phyloP scores from a whole-genome alignment of 2,329 filamentous ascomycete species.

The Colletotrichum higginsianum region DNA sequence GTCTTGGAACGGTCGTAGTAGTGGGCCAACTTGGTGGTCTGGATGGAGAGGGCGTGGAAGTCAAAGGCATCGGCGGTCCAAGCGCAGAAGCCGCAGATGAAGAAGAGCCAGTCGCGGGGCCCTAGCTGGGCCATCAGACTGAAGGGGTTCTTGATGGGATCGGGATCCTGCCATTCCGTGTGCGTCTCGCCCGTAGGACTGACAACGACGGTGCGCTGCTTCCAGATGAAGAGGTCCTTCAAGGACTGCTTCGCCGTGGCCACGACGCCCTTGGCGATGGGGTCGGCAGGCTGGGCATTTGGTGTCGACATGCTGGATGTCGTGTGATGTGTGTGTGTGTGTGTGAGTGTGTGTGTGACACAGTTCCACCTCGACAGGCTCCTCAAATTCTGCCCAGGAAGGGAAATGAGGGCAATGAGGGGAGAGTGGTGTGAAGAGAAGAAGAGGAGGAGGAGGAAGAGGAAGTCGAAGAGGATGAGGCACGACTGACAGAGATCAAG shows the following conservation, averaged over 20 bases:
- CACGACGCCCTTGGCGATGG: slow-evolving; percentile 75
- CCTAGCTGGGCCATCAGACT: slow-evolving; percentile 76
- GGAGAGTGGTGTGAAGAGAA: not conserved
- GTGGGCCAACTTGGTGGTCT: slow-evolving; percentile 77
- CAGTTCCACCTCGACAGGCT: not conserved
- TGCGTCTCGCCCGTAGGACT: slow-evolving; percentile 76
- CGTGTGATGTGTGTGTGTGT: not conserved
- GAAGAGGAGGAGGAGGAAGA: not conserved
- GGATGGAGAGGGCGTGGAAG: slow-evolving; percentile 85
- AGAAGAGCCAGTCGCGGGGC: slow-evolving; percentile 80
- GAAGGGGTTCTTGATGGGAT: slow-evolving; percentile 79
- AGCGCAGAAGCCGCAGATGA: slow-evolving; percentile 80
- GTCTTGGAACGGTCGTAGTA: slow-evolving; percentile 70
- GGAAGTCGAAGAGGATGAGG: not conserved
- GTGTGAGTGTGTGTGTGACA: not conserved
- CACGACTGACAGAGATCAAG: slow-evolving; percentile 22
- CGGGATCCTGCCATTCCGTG: slow-evolving; percentile 78
- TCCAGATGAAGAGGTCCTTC: slow-evolving; percentile 79
- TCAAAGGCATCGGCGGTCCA: slow-evolving; percentile 90
- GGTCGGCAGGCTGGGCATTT: slow-evolving; percentile 71
- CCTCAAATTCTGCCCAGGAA: not conserved
- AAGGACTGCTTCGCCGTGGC: slow-evolving; percentile 76
- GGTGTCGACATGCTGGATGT: slow-evolving; percentile 39
- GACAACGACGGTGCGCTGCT: slow-evolving; percentile 78
- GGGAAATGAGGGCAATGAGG: not conserved